Evolutionary conservation across 768 basidiomycete species (phyloP), one percentile per base, ranked within the genome.

Genomic region (Baorangia bicolor): DNA sequence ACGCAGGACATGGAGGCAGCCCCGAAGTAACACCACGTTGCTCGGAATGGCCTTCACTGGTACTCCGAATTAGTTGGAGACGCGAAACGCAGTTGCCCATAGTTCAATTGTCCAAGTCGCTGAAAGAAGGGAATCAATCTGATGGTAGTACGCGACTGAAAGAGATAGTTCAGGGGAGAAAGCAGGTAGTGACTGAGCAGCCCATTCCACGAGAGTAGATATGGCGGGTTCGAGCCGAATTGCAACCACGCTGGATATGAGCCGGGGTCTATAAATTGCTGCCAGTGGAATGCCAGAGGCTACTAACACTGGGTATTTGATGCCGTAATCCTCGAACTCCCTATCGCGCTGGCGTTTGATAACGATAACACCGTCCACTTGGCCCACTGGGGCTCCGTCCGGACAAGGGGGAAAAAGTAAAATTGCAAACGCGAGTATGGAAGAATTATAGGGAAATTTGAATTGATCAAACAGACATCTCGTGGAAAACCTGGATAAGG

Each of bases 401-500:
- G 20, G n/a, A 14, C 14, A 33, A 33, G 7, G 18, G 13, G n/a
- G 23, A 42, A 33, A 33, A 14, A 9, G 18, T 16, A 11, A 35
- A 51, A 52, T 55, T 54, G 38, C 53, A 60, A 56, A 56, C 40
- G 14, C 21, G 27, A 40, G 12, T 14, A 39, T 38, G 38, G n/a
- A 47, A 40, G 28, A 53, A 45, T 31, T 57, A 35, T 13, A 12
- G 39, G 18, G 7, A 33, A 28, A 38, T 46, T 47, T 30, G 23
- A 47, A 49, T 23, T 38, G 5, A 39, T 69, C 47, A 67, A 42
- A 54, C 23, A 27, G 58, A 51, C 1, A 62, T 64, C 40, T 70
- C 66, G 28, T 68, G 64, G 50, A 69, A 69, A 18, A 82, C 81
- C 45, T 77, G 79, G 21, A 85, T 81, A 49, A 90, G 81, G 48